phyloP scores from a whole-genome alignment of 2,329 filamentous ascomycete species.

The Chalaropsis thielavioides region DNA sequence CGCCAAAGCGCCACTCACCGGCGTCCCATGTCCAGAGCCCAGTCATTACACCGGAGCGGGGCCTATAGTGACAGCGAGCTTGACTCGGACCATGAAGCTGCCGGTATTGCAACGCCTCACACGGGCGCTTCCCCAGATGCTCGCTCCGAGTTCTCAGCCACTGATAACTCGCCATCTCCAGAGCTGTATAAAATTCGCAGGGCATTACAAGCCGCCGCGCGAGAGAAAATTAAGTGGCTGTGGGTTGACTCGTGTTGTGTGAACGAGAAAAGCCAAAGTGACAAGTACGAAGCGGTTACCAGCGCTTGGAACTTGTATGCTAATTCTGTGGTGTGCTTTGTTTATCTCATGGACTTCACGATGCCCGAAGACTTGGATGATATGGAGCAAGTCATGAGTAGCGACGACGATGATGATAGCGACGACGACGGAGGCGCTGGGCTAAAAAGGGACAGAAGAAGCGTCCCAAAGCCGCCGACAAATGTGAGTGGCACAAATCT shows the following conservation, averaged over 20 bases:
- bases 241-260: conserved; percentile 25
- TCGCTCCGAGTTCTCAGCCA: conserved; percentile 6
- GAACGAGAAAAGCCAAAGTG: conserved; percentile 22
- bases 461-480: neutral
- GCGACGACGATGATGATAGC: conserved; percentile 4
- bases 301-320: conserved; percentile 22
- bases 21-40: conserved; percentile 5
- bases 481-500: conserved; percentile 5
- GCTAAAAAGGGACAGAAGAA: conserved; percentile 2
- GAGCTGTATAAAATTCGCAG: conserved; percentile 14
- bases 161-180: conserved; percentile 10
- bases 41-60: conserved; percentile 3
- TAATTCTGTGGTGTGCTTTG: conserved; percentile 21
- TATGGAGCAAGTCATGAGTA: conserved; percentile 6
- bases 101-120: conserved; percentile 7
- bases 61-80: conserved; percentile 11
- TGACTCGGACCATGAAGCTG: conserved; percentile 4
- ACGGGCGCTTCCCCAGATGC: conserved; percentile 6
- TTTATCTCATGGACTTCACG: conserved; percentile 21
- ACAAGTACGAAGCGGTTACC: conserved; percentile 23
- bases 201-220: conserved; percentile 8
- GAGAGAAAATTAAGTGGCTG: conserved; percentile 20
- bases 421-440: conserved; percentile 15
- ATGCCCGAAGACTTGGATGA: conserved; percentile 13
- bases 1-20: neutral